A percentile compares a stretch with the other conserved stretches of the same genome.
Evolutionary conservation across 2,329 filamentous ascomycete genomes (phyloP).

Genomic region (Claviceps fusiformis): DNA sequence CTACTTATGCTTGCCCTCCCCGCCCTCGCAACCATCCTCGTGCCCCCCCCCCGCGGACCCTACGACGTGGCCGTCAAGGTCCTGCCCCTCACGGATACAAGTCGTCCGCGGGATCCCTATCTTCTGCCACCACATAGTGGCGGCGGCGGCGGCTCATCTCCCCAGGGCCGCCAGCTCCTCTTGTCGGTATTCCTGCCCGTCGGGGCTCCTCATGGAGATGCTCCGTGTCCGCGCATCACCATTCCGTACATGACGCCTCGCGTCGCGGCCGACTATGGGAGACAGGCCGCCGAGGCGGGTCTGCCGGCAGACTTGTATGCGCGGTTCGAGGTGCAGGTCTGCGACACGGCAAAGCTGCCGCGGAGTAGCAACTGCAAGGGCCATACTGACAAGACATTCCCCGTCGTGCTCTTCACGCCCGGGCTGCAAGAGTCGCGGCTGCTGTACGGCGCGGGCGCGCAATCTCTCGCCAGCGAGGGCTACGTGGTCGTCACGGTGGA

Average conservation of each 20-base stretch:
- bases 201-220: slow-evolving; percentile 2
- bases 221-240: slow-evolving; percentile 9
- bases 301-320: slow-evolving; percentile 19
- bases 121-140: neutral
- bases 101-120: slow-evolving; percentile 7
- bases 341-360: neutral
- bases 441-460: slow-evolving; percentile 28
- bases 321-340: slow-evolving; percentile 14
- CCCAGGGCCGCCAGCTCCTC: neutral
- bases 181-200: slow-evolving; percentile 20
- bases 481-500: slow-evolving; percentile 33
- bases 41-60: slow-evolving; percentile 17
- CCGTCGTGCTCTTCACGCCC: slow-evolving; percentile 29
- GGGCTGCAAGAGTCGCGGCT: slow-evolving; percentile 29
- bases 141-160: neutral
- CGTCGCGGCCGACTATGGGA: slow-evolving; percentile 17
- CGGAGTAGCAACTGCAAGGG: neutral
- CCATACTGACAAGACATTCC: neutral
- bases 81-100: slow-evolving; percentile 16
- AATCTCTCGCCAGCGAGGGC: slow-evolving; percentile 31
- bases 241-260: slow-evolving; percentile 22
- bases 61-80: slow-evolving; percentile 16
- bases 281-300: slow-evolving; percentile 13
- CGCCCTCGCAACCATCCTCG: slow-evolving; percentile 6
- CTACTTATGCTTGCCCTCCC: neutral